Evolutionary conservation across 179 eudicot species (phyloP), one percentile per base, ranked within the genome.

Genomic region (Vitellaria paradoxa): DNA sequence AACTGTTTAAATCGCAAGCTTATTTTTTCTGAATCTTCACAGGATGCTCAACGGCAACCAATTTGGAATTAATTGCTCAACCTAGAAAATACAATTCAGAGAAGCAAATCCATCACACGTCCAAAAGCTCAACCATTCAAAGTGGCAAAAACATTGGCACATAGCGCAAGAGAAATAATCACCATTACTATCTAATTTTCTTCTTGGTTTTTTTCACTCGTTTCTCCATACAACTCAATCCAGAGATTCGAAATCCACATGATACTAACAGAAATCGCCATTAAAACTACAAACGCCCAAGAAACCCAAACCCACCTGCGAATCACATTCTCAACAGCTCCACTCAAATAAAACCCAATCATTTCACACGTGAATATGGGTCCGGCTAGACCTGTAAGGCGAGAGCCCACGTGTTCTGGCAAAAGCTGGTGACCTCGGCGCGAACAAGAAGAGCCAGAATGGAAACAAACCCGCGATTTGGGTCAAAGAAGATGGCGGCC

Each of bases 381-480:
- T 1, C 93, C 97, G 24, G 77, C 57, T n/a, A 88, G 61, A 0
- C 89, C 97, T 68, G 93, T 88, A 50, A 86, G 0, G 91, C 92
- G 37, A 91, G 72, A 8, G 93, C 88, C 97, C 97, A 91, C 3
- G 84, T 60, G 73, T 91, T 91, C 81, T 91, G 97, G 75, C 88
- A 80, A 23, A 84, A 71, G 74, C 97, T 91, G 0, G 93, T 90
- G 6, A 85, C 72, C 84, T 91, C 97, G 2, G 97, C 97, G 47
- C 88, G 68, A 20, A 85, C 70, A 40, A 91, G 75, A 10, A 91
- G 81, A 63, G 79, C 84, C 9, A 91, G 76, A 46, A 91, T 75
- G 14, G 95, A 83, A 67, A 89, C 78, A 66, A 88, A 91, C 8
- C 62, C 21, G 1, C 71, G 75, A 45, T 73, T 76, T 11, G 77